Base-by-base conservation (phyloP, 2,329 filamentous ascomycete genomes). In the Periglandula ipomoeae region DNA sequence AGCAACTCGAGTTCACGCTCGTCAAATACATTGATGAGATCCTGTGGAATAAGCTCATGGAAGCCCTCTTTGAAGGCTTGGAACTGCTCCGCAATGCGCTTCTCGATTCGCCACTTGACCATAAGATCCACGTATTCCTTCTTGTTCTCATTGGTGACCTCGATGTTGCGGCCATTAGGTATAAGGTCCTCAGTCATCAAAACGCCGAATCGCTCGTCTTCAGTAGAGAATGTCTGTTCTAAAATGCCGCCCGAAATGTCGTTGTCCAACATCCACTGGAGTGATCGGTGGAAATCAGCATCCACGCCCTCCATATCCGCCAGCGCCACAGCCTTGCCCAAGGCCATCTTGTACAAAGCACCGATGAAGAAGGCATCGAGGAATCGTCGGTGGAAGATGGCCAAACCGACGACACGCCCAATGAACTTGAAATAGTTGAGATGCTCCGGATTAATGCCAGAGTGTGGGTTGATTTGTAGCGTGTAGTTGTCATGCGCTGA, bases 361-460 rank as follows among this genome's bases (percentile, higher is more conserved):
- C 93, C 93, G 63, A 98, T 97, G 69, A 98, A 98, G 76, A 98
- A 98, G 30, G 93, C 94, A 65, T 98, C 93, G 55, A 98, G 73
- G 78, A 98, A 98, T 45, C 93, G 84, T 50, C 93, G 81, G 69
- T 98, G 93, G 82, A 98, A 98, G 62, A 98, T 98, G 52, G 93
- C 91, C 58, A 98, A 70, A 52, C 93, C 93, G 51, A 98, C 93
- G 24, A 98, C 93, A 52, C 93, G 88, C 44, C 93, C 93, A 61
- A 98, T 98, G 65, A 98, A 98, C 70, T 95, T 97, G 82, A 98
- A 98, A 73, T 97, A 98, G 67, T 96, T 97, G 61, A 98, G 75
- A 80, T 98, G 93, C 70, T 98, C 93, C 1, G 93, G 93, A 69
- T 98, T 98, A 70, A 98, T 97, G 55, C 93, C 93, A 19, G 93